Conservation (phyloP, 2,329 filamentous ascomycete species). For the Talaromyces sp. region DNA sequence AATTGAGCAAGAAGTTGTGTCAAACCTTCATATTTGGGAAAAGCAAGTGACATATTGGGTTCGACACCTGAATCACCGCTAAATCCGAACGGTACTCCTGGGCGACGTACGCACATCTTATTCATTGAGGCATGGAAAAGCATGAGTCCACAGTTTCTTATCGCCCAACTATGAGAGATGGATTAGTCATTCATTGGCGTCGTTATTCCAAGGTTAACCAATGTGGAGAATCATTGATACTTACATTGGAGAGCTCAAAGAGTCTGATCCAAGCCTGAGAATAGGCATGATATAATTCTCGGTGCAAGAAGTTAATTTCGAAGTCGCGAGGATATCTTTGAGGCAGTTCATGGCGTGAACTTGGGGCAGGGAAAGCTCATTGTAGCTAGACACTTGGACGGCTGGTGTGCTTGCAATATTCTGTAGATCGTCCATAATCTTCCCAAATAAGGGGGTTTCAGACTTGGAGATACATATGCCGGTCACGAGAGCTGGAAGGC, state of each 20-base stretch:
- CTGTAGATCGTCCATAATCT: constrained; percentile 43
- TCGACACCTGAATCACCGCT: constrained; percentile 44
- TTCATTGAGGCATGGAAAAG: constrained; percentile 81
- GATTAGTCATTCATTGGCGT: constrained; percentile 17
- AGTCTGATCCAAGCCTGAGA: constrained; percentile 74
- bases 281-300: constrained; percentile 71
- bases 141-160: constrained; percentile 88
- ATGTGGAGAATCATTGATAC: constrained; percentile 22
- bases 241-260: constrained; percentile 73
- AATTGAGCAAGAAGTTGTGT: constrained; percentile 36
- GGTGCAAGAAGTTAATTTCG: constrained; percentile 67
- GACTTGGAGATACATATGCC: constrained; percentile 66
- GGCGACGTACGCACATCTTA: constrained; percentile 49
- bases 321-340: constrained; percentile 86
- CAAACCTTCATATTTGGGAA: constrained; percentile 40
- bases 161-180: constrained; percentile 66
- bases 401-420: constrained; percentile 35
- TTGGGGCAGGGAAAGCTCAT: constrained; percentile 67
- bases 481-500: constrained; percentile 80
- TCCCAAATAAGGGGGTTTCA: constrained; percentile 46
- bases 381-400: constrained; percentile 26
- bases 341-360: constrained; percentile 94
- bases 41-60: constrained; percentile 37
- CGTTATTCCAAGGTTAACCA: constrained; percentile 10
- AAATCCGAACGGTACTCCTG: constrained; percentile 48